Conservation (phyloP, 345 rosid genomes). For the Zanthoxylum bungeanum region DNA sequence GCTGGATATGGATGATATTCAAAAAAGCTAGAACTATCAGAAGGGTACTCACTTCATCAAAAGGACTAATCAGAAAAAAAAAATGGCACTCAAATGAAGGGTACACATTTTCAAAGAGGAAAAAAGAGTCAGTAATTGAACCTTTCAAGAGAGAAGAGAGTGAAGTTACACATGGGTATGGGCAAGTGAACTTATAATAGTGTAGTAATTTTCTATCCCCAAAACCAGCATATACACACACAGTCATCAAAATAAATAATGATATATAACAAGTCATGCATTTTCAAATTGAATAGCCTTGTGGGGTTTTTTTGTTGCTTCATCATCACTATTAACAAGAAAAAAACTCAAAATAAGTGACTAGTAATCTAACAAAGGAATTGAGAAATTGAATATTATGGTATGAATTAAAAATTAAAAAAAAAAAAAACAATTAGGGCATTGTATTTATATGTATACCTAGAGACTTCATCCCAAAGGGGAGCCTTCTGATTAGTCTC, state of each 20-base stretch:
- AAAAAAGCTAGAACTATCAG: constrained; percentile 13
- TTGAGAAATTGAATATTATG: background rate
- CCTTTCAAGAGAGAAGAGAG: background rate
- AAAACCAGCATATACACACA: constrained; percentile 24
- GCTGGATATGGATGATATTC: constrained; percentile 1
- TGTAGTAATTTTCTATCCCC: constrained; percentile 56
- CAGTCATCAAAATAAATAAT: too few relatives aligned
- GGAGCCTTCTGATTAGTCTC: constrained; percentile 98
- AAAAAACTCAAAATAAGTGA: background rate
- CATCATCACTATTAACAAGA: background rate
- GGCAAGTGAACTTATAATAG: constrained; percentile 42
- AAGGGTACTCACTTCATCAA: constrained; percentile 9
- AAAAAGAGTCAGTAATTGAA: background rate
- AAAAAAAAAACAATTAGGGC: too few relatives aligned
- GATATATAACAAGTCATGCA: too few relatives aligned
- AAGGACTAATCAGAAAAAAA: constrained; percentile 3
- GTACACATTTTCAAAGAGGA: constrained; percentile 29
- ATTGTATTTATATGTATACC: constrained; percentile 72
- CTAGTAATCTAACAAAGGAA: too few relatives aligned
- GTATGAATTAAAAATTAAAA: too few relatives aligned
- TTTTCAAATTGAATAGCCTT: too few relatives aligned
- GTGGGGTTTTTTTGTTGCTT: too few relatives aligned
- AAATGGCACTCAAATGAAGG: constrained; percentile 28
- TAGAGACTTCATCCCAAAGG: constrained; percentile 94
- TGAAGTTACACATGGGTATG: constrained; percentile 30